Conservation (phyloP, 2,329 filamentous ascomycete species). For the Apiospora saccharicola region DNA sequence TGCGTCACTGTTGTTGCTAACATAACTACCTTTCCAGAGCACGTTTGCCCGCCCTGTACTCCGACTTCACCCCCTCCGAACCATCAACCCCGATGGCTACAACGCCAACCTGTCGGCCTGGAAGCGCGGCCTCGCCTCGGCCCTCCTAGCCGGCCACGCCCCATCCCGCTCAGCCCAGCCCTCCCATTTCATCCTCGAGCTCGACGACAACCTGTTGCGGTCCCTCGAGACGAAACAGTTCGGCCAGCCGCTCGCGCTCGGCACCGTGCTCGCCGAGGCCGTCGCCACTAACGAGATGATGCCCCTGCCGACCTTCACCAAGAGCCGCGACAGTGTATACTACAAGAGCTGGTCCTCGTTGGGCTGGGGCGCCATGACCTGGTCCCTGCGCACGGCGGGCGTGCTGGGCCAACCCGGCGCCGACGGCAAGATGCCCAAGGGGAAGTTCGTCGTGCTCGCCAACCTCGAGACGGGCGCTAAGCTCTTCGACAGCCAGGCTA, state of each 20-base stretch:
- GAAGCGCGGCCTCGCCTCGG: conserved; percentile 76
- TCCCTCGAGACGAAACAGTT: conserved; percentile 79
- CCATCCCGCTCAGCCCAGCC: conserved; percentile 51
- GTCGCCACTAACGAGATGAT: conserved; percentile 74
- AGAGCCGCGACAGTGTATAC: conserved; percentile 74
- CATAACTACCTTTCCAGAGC: conserved; percentile 56
- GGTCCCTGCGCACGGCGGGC: conserved; percentile 34
- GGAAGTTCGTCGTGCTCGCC: conserved; percentile 70
- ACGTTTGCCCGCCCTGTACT: conserved; percentile 85
- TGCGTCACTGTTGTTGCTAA: background rate
- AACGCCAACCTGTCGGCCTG: conserved; percentile 81
- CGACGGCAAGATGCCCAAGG: conserved; percentile 63
- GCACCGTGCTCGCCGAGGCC: conserved; percentile 79
- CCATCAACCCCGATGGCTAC: conserved; percentile 86
- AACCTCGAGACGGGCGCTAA: conserved; percentile 68
- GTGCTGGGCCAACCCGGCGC: conserved; percentile 42
- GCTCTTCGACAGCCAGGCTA: conserved; percentile 56
- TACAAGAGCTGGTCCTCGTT: conserved; percentile 71
- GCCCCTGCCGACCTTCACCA: conserved; percentile 72
- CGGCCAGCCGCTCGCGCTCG: conserved; percentile 82
- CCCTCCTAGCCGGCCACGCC: conserved; percentile 66
- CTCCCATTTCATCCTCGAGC: conserved; percentile 59
- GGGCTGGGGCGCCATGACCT: conserved; percentile 62
- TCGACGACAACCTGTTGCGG: conserved; percentile 70
- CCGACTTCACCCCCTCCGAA: conserved; percentile 79